Evolutionary conservation across 2,329 filamentous ascomycete genomes (phyloP).

Genomic region (Tolypocladium guangdongense): DNA sequence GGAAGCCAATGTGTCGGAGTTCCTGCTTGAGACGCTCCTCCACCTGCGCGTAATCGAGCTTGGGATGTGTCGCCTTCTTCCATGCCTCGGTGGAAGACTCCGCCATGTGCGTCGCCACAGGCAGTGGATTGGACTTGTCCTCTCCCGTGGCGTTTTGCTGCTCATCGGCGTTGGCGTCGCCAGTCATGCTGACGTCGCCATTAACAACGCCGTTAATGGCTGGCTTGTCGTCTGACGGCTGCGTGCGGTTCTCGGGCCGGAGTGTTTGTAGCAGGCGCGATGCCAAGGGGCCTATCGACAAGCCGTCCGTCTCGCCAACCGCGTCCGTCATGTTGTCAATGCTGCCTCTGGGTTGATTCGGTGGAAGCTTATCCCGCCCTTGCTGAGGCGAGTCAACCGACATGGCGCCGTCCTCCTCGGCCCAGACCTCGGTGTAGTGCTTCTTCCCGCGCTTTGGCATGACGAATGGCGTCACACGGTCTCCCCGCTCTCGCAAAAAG

Average conservation of each 20-base stretch:
- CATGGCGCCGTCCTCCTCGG: conserved; percentile 80
- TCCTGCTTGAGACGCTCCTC: conserved; percentile 90
- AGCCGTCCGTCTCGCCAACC: conserved; percentile 74
- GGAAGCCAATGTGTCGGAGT: conserved; percentile 78
- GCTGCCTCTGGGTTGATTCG: conserved; percentile 73
- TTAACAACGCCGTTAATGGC: conserved; percentile 39
- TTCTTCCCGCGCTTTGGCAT: conserved; percentile 77
- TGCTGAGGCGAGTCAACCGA: conserved; percentile 56
- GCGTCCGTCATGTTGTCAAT: conserved; percentile 84
- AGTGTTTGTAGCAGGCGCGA: conserved; percentile 71
- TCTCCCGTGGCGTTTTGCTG: conserved; percentile 19
- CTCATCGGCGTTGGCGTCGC: conserved; percentile 30
- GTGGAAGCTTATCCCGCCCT: conserved; percentile 54
- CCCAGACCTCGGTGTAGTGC: conserved; percentile 85
- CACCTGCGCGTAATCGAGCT: conserved; percentile 74
- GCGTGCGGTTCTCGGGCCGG: conserved; percentile 59
- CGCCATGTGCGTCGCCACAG: conserved; percentile 68
- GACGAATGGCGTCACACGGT: conserved; percentile 71
- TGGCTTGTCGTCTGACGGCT: conserved; percentile 45
- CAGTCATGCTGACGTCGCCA: conserved; percentile 44
- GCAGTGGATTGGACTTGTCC: conserved; percentile 30
- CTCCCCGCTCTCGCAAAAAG: conserved; percentile 82
- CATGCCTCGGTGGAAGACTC: conserved; percentile 67
- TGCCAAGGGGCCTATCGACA: conserved; percentile 81
- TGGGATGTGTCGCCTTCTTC: conserved; percentile 65